Evolutionary conservation across 1,284 basidiomycete genomes (phyloP).

Genomic region (Takashimella koratensis): DNA sequence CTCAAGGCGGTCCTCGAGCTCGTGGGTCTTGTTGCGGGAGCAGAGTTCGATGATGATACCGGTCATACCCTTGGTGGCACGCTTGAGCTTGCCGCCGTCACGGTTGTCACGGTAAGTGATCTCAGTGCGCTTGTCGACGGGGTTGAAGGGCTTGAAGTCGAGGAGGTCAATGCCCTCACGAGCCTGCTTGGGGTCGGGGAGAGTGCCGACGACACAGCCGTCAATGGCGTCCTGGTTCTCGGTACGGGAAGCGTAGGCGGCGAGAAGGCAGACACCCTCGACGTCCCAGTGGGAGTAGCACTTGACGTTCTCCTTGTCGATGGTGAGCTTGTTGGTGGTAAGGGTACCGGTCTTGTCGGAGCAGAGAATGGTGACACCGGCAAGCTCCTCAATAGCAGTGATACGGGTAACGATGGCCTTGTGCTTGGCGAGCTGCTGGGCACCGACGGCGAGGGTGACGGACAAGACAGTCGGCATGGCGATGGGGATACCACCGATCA

Average conservation of each 20-base stretch:
- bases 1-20: constrained; percentile 85
- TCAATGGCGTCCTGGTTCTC: constrained; percentile 99
- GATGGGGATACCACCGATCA: constrained; percentile 98
- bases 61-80: constrained; percentile 99
- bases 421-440: constrained; percentile 96
- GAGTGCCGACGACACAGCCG: constrained; percentile 73
- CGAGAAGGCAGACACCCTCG: constrained; percentile 86
- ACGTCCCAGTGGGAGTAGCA: constrained; percentile 85
- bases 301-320: constrained; percentile 87
- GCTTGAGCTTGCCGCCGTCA: constrained; percentile 88
- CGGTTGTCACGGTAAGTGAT: constrained; percentile 90
- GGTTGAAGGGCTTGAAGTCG: constrained; percentile 99
- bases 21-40: constrained; percentile 92
- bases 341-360: constrained; percentile 97
- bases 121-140: constrained; percentile 98
- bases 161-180: constrained; percentile 90
- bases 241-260: constrained; percentile 92
- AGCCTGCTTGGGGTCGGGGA: constrained; percentile 68
- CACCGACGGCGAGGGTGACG: constrained; percentile 94
- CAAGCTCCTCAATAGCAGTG: constrained; percentile 94
- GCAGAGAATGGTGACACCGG: constrained; percentile 93
- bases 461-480: constrained; percentile 97
- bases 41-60: constrained; percentile 94
- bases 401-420: constrained; percentile 98
- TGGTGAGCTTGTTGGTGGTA: constrained; percentile 98